Evolutionary conservation across 2,329 filamentous ascomycete genomes (phyloP).

Genomic region (Pseudohalonectria lignicola): DNA sequence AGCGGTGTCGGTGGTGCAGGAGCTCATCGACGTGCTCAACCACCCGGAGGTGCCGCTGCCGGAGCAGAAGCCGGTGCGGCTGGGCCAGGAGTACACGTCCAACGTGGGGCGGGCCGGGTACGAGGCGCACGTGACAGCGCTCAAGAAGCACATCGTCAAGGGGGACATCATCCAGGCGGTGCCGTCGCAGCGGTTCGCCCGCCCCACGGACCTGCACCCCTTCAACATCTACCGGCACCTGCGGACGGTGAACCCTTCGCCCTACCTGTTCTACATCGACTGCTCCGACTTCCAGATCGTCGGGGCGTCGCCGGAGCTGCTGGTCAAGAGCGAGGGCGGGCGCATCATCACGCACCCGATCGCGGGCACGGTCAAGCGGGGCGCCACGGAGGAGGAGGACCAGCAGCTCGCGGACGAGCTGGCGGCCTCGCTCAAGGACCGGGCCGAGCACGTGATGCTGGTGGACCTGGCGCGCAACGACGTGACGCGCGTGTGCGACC

Average conservation of each 20-base stretch:
- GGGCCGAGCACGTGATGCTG: constrained; percentile 93
- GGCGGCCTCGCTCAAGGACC: constrained; percentile 74
- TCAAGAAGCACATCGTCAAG: constrained; percentile 83
- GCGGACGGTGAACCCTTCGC: constrained; percentile 93
- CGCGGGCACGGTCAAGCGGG: constrained; percentile 86
- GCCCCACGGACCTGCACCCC: constrained; percentile 82
- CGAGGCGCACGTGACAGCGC: constrained; percentile 70
- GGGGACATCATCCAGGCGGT: constrained; percentile 98
- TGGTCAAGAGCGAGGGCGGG: constrained; percentile 81
- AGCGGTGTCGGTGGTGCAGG: constrained; percentile 51
- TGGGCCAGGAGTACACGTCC: constrained; percentile 71
- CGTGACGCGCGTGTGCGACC: constrained; percentile 90
- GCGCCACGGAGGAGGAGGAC: constrained; percentile 72
- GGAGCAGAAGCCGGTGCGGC: constrained; percentile 59
- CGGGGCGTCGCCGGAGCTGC: constrained; percentile 85
- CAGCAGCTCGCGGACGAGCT: constrained; percentile 67
- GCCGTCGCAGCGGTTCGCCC: constrained; percentile 83
- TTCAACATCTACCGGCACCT: constrained; percentile 98
- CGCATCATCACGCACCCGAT: constrained; percentile 90
- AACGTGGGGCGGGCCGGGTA: constrained; percentile 88
- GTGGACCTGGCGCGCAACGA: constrained; percentile 95
- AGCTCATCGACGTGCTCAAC: constrained; percentile 61
- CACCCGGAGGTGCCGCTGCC: constrained; percentile 68
- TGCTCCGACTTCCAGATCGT: constrained; percentile 91
- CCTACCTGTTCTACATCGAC: constrained; percentile 93